phyloP scores from a whole-genome alignment of 768 basidiomycete species.

The Pseudohyphozyma bogoriensis region DNA sequence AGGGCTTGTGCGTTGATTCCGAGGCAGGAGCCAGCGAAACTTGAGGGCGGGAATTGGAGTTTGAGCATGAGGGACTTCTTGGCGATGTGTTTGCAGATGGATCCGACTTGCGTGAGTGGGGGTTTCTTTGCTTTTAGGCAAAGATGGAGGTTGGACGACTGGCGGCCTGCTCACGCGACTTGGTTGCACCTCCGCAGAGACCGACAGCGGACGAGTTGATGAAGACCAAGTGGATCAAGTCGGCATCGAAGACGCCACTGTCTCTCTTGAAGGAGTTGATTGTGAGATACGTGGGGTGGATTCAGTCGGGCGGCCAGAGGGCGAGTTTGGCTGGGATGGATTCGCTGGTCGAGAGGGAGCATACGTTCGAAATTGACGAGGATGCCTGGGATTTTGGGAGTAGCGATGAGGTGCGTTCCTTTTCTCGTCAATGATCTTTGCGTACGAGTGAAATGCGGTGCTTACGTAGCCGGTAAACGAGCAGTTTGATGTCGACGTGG shows the following conservation, averaged over 20 bases:
- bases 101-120: constrained; percentile 58
- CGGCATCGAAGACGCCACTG: constrained; percentile 55
- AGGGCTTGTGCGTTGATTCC: constrained; percentile 84
- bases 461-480: constrained; percentile 16
- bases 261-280: constrained; percentile 70
- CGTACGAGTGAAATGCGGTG: not conserved
- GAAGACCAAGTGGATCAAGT: constrained; percentile 79
- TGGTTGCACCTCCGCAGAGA: constrained; percentile 47
- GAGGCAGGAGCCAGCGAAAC: constrained; percentile 64
- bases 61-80: constrained; percentile 85
- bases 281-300: constrained; percentile 63
- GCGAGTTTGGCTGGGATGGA: constrained; percentile 58
- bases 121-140: not conserved
- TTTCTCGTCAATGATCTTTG: not conserved
- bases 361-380: constrained; percentile 26
- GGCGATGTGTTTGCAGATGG: constrained; percentile 66
- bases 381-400: constrained; percentile 30
- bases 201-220: constrained; percentile 76
- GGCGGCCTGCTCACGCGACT: not conserved
- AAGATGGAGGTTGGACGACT: not conserved
- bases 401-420: not conserved
- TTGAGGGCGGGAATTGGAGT: constrained; percentile 46
- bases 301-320: constrained; percentile 56
- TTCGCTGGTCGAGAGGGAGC: constrained; percentile 2
- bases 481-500: constrained; percentile 15